Base-by-base conservation (phyloP, 163 green algal species). In the Chlorella variabilis region DNA sequence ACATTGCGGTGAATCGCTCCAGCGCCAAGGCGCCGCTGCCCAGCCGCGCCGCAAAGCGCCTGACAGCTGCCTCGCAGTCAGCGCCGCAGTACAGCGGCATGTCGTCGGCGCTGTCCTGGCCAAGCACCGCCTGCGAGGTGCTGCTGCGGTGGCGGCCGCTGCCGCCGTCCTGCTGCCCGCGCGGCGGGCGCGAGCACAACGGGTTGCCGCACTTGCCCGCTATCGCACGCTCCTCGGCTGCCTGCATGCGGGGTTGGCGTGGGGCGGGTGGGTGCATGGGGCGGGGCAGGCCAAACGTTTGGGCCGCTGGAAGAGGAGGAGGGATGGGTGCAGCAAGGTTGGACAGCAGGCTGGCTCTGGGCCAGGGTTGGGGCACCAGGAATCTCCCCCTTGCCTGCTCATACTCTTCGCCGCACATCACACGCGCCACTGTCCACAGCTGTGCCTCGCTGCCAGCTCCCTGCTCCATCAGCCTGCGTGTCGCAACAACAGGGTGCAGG, bases 191-290 rank as follows among this genome's bases (percentile, higher is more conserved):
- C 2, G 23, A 20, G 83, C 91, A 95, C 38, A 90, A 71, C 33
- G 91, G 87, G 75, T 91, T 93, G 71, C 91, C 91, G 56, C 91
- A 95, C 31, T 86, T 84, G 58, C 86, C 86, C 0, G 86, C 90
- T 38, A 95, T 77, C 0, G 80, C 68, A 18, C 91, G 82, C 84
- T 95, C 91, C 78, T 95, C 89, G 29, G 89, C 89, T 29, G 90
- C 84, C 80, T 87, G 80, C 39, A 79, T 13, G 29, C 4, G 42
- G 15, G 27, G 21, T 15, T 6, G 65, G n/a, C n/a, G 36, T 54
- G 56, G 31, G 25, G 25, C 27, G 34, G 36, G 13, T 0, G 34
- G 54, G 41, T 4, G 41, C n/a, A n/a, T n/a, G n/a, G n/a, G n/a
- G n/a, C n/a, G n/a, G n/a, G n/a, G n/a, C n/a, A n/a, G n/a, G n/a